Conservation (phyloP, 192 early-diverging fungal species). For the Backusella parvicylindrica region DNA sequence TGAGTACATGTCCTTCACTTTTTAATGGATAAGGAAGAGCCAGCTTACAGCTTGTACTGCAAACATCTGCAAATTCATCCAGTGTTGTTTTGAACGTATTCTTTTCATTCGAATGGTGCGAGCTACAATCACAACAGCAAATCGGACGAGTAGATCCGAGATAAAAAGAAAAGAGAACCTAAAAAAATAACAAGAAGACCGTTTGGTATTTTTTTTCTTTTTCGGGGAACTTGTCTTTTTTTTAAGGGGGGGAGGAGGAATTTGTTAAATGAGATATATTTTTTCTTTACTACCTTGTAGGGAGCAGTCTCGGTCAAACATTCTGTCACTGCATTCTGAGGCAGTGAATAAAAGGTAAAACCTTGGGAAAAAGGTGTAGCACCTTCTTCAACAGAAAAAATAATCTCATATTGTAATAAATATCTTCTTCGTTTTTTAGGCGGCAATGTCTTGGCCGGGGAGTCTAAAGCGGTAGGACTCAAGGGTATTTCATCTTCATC, state of each 20-base stretch:
- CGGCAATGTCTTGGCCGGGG: neutral
- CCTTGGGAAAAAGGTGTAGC: neutral
- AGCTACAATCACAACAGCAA: neutral
- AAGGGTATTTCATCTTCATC: slow-evolving; percentile 2
- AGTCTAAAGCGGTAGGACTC: neutral
- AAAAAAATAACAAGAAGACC: neutral
- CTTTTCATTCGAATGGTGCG: neutral
- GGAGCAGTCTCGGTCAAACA: slow-evolving; percentile 6
- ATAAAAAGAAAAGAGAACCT: slow-evolving; percentile 11
- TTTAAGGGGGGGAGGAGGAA: neutral
- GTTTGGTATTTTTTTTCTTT: no score
- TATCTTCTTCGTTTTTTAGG: slow-evolving; percentile 15
- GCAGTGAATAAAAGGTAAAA: neutral
- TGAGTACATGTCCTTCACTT: slow-evolving; percentile 2
- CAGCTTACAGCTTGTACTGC: slow-evolving; percentile 7
- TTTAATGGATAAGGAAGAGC: slow-evolving; percentile 5
- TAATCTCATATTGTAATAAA: slow-evolving; percentile 4
- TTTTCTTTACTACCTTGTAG: slow-evolving; percentile 9
- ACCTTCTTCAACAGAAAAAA: slow-evolving; percentile 2
- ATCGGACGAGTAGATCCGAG: neutral
- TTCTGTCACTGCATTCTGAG: slow-evolving; percentile 9
- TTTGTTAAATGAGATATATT: no score
- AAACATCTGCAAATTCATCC: neutral
- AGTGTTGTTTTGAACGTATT: neutral
- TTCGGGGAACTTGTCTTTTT: neutral